These are phyloP conservation scores for Acer campestre DNA, from an alignment of 345 rosid species.

Conservation along the genomic window DNA sequence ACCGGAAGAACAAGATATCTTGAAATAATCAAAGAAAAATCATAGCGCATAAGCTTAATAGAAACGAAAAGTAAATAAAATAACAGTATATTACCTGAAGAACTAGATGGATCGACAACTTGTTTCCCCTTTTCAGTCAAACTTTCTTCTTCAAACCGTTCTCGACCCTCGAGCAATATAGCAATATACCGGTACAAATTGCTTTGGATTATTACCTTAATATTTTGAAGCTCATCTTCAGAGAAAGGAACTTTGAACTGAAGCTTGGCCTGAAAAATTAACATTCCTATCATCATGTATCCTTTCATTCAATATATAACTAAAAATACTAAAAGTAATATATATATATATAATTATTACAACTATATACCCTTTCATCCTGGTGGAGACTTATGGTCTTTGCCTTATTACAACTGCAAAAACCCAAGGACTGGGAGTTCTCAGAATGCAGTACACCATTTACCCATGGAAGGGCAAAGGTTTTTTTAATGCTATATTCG, in stretches of 20 bases:
- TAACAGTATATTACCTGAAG: conserved; percentile 37
- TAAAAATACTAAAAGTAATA: not conserved
- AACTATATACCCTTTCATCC: no score
- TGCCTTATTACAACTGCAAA: not conserved
- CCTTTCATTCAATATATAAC: not conserved
- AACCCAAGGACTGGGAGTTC: not conserved
- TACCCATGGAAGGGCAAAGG: no score
- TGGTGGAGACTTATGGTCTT: not conserved
- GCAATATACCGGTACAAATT: conserved; percentile 75
- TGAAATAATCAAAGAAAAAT: not conserved
- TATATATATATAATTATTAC: no score
- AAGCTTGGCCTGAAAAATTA: conserved; percentile 78
- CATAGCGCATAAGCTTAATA: not conserved
- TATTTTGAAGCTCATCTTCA: conserved; percentile 64
- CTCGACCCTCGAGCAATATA: conserved; percentile 65
- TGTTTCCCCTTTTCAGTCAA: conserved; percentile 42
- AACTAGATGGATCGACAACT: conserved; percentile 39
- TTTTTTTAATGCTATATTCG: no score
- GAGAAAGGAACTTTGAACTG: conserved; percentile 70
- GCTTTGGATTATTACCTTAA: conserved; percentile 78
- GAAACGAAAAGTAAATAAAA: not conserved
- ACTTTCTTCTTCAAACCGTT: conserved; percentile 62
- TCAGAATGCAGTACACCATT: not conserved
- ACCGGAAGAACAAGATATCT: not conserved
- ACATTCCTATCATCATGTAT: not conserved